Base-by-base conservation (phyloP, 2,329 filamentous ascomycete genomes). In the Akanthomyces dipterigenus region DNA sequence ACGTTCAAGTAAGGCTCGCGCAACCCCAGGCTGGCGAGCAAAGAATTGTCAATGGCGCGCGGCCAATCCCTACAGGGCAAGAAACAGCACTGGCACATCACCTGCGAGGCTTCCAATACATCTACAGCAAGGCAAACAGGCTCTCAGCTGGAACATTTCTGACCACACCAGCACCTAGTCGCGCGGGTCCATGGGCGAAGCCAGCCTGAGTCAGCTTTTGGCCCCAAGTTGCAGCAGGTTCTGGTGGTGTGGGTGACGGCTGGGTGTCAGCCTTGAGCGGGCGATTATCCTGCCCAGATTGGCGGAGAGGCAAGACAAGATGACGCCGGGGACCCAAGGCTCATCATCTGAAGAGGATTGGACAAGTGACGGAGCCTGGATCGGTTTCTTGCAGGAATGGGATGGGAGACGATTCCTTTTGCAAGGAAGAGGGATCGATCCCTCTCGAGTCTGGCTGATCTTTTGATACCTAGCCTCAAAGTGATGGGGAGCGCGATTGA, bases 191-290 rank as follows among this genome's bases (percentile, higher is more conserved):
- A 40, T 59, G 18, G 2, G 42, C 31, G 31, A 16, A 24, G 24
- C 36, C 57, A 53, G 57, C 57, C 57, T 54, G 57, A 60, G 57
- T 60, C 49, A 60, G 57, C 48, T 60, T 26, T 38, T 18, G 40
- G 40, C 16, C 49, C 38, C 28, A 43, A 36, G 46, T 31, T n/a
- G 22, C n/a, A n/a, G 14, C 3, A n/a, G 5, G 9, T 2, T 14
- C 1, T 43, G 9, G 57, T 38, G 57, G 28, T 51, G 40, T 60
- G 40, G 46, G 28, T 60, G 57, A 46, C 38, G n/a, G 38, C 3
- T 2, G 28, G n/a, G 48, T 46, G 57, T 60, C 57, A 60, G 57
- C 57, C 45, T 58, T 40, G 55, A 40, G 48, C 16, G 36, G 26
- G n/a, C 14, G 24, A 43, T 43, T 43, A 51, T 40, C 34, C n/a